Evolutionary conservation across 2,329 filamentous ascomycete genomes (phyloP).

Genomic region (Chaetoscypha palmicola): DNA sequence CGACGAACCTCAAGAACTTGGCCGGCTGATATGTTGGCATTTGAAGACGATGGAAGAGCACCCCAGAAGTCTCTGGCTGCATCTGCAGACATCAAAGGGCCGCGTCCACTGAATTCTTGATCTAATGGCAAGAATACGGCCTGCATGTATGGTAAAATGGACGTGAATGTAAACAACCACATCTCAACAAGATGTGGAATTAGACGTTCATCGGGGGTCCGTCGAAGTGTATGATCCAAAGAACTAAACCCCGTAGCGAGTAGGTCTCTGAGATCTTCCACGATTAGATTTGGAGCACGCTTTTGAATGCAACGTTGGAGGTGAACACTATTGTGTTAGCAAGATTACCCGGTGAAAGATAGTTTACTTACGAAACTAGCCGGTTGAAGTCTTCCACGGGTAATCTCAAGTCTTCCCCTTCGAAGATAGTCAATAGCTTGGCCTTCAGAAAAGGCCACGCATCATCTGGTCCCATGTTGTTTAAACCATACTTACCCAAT

Average conservation of each 20-base stretch:
- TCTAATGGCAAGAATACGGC: conserved; percentile 91
- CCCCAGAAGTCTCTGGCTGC: conserved; percentile 91
- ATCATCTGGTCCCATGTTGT: conserved; percentile 67
- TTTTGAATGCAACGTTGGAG: conserved; percentile 72
- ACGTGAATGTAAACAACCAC: conserved; percentile 89
- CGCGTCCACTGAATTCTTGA: conserved; percentile 82
- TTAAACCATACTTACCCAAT: conserved; percentile 53
- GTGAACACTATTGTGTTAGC: conserved; percentile 45
- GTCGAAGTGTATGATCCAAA: conserved; percentile 74
- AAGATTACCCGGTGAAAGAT: conserved; percentile 17
- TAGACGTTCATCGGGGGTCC: conserved; percentile 77
- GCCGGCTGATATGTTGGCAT: conserved; percentile 38
- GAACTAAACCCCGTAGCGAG: conserved; percentile 76
- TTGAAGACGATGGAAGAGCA: conserved; percentile 46
- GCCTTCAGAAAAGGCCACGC: conserved; percentile 77
- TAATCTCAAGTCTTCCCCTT: conserved; percentile 71
- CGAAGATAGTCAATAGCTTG: conserved; percentile 69
- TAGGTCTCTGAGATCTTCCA: conserved; percentile 71
- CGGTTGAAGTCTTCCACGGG: conserved; percentile 80
- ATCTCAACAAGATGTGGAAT: conserved; percentile 86
- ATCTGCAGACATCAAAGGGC: conserved; percentile 67
- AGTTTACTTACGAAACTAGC: conserved; percentile 52
- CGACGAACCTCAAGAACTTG: conserved; percentile 76
- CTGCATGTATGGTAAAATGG: conserved; percentile 86
- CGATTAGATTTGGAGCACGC: conserved; percentile 59